Conservation (phyloP, 768 basidiomycete species). For the Tylopilus intermedius region DNA sequence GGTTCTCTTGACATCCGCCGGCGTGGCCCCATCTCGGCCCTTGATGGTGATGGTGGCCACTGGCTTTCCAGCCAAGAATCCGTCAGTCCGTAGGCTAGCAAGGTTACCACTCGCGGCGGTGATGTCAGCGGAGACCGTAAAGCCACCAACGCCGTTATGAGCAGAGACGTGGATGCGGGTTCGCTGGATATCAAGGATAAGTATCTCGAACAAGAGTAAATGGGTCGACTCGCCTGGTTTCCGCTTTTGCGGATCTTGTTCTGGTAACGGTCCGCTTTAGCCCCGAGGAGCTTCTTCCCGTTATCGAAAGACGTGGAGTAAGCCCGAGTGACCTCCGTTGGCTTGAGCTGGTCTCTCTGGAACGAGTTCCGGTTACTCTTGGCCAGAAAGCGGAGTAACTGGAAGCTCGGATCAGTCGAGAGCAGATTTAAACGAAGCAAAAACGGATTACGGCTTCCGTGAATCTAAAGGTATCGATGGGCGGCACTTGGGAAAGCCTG, state of each 20-base stretch:
- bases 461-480: slow-evolving; percentile 26
- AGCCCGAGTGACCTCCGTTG: slow-evolving; percentile 19
- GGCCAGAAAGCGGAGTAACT: slow-evolving; percentile 27
- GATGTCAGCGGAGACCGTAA: slow-evolving; percentile 20
- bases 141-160: slow-evolving; percentile 17
- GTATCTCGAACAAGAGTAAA: neutral
- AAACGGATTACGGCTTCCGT: slow-evolving; percentile 15
- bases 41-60: slow-evolving; percentile 40
- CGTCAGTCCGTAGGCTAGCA: slow-evolving; percentile 21
- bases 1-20: slow-evolving; percentile 46
- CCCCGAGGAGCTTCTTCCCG: slow-evolving; percentile 13
- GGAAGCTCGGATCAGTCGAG: neutral
- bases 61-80: slow-evolving; percentile 28
- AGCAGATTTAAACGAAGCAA: neutral
- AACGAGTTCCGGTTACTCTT: slow-evolving; percentile 24
- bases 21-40: slow-evolving; percentile 54
- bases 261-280: slow-evolving; percentile 27
- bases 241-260: slow-evolving; percentile 28
- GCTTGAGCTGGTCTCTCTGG: slow-evolving; percentile 26
- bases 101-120: slow-evolving; percentile 6
- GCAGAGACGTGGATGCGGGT: slow-evolving; percentile 22
- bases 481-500: slow-evolving; percentile 18
- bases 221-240: slow-evolving; percentile 33
- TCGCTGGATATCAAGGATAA: slow-evolving; percentile 10
- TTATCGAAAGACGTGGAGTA: slow-evolving; percentile 15